A percentile compares a stretch with the other conserved stretches of the same genome.
Conservation (phyloP, 345 rosid species). For the Eutrema yunnanense region DNA sequence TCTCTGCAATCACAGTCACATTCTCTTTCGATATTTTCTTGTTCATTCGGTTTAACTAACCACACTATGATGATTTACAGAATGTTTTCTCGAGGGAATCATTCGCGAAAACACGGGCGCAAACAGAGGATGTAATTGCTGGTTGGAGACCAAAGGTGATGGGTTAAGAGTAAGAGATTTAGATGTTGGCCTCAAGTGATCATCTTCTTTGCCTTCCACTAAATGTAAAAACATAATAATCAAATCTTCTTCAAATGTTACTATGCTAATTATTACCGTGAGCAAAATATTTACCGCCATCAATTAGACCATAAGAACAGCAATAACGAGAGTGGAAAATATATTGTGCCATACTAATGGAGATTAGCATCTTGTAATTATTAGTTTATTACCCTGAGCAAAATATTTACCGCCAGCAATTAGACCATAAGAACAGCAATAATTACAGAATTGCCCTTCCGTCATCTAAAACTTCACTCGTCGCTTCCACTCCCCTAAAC, state of each 20-base stretch:
- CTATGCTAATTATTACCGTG: not conserved
- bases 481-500: not conserved
- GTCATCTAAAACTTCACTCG: slow-evolving; percentile 2
- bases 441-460: slow-evolving; percentile 11
- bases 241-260: not conserved
- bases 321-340: not conserved
- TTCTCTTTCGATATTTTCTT: not conserved
- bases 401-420: not conserved
- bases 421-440: not conserved
- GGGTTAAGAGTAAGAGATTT: slow-evolving; percentile 41
- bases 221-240: slow-evolving; percentile 1
- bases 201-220: not conserved
- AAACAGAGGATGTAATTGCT: slow-evolving; percentile 70
- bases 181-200: not conserved
- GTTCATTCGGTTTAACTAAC: not conserved
- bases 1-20: not conserved
- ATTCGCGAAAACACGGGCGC: slow-evolving; percentile 59
- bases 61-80: slow-evolving; percentile 34
- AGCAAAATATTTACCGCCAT: not conserved
- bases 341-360: not conserved
- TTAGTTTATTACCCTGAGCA: not conserved
- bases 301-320: too few species aligned
- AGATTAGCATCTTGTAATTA: not conserved
- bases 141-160: slow-evolving; percentile 92
- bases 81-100: slow-evolving; percentile 71